A percentile compares a stretch with the other conserved stretches of the same genome.
Conservation (phyloP, 2,329 filamentous ascomycete species). For the Escovopsis sp. region DNA sequence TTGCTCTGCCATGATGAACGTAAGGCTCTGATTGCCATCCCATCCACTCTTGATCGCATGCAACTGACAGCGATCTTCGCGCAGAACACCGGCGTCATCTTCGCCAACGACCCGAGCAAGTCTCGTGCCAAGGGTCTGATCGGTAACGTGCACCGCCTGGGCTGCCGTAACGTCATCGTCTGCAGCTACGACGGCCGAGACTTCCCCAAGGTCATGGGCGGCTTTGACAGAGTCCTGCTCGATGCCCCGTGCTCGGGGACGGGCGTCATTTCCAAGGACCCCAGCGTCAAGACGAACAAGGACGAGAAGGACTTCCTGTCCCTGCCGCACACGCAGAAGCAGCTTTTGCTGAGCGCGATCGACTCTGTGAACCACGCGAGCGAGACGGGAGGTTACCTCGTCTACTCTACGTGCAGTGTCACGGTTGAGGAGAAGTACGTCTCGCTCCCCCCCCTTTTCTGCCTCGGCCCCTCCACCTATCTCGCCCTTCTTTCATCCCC, state of each 20-base stretch:
- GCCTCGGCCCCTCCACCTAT: background rate
- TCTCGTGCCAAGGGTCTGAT: conserved; percentile 90
- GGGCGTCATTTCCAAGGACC: conserved; percentile 93
- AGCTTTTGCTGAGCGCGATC: conserved; percentile 81
- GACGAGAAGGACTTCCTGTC: conserved; percentile 88
- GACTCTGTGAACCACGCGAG: conserved; percentile 85
- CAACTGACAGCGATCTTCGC: conserved; percentile 19
- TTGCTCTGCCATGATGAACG: conserved; percentile 51
- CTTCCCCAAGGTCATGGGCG: conserved; percentile 87
- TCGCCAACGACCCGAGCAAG: conserved; percentile 95
- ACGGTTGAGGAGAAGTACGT: conserved; percentile 63
- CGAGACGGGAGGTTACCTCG: conserved; percentile 87
- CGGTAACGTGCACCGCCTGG: conserved; percentile 91
- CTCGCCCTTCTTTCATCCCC: background rate
- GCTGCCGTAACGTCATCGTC: conserved; percentile 85
- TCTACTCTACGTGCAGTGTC: conserved; percentile 94
- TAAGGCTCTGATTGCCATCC: conserved; percentile 47
- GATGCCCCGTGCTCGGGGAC: conserved; percentile 95
- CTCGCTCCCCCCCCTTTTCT: background rate
- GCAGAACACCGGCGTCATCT: conserved; percentile 87
- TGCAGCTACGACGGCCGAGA: conserved; percentile 91
- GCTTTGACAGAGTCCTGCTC: conserved; percentile 81
- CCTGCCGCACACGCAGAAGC: conserved; percentile 88
- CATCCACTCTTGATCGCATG: conserved; percentile 37
- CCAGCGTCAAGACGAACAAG: conserved; percentile 96